Conservation (phyloP, 1,284 basidiomycete species). For the Ceratobasidium sp. region DNA sequence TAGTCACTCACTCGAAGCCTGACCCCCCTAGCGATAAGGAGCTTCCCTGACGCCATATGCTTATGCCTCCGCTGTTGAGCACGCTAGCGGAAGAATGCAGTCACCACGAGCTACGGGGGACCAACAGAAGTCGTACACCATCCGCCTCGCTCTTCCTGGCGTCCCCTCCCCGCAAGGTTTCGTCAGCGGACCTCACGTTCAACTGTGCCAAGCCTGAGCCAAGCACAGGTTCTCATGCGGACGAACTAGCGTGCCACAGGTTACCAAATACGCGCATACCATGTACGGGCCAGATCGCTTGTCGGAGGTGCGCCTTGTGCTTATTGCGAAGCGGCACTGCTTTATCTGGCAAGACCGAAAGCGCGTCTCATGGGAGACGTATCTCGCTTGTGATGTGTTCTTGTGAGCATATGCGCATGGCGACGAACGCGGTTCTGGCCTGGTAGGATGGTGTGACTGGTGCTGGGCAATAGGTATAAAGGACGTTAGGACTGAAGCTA, state of each 20-base stretch:
- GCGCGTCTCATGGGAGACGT: constrained; percentile 12
- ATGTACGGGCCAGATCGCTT: neutral
- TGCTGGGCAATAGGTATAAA: constrained; percentile 6
- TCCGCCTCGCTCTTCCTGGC: constrained; percentile 8
- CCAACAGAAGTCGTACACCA: constrained; percentile 13
- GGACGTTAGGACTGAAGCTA: neutral
- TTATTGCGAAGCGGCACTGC: constrained; percentile 28
- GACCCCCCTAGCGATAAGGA: neutral
- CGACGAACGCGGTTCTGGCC: neutral
- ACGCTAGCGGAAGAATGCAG: neutral
- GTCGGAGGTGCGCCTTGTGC: neutral
- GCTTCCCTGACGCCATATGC: constrained; percentile 3
- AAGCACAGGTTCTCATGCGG: constrained; percentile 24
- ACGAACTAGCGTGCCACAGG: constrained; percentile 3
- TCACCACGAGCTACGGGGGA: constrained; percentile 36
- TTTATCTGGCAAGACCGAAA: constrained; percentile 1
- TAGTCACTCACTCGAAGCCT: too few species aligned
- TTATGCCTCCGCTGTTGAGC: neutral
- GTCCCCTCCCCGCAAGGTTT: constrained; percentile 8
- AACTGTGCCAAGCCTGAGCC: constrained; percentile 26
- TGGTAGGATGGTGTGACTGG: neutral
- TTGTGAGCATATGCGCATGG: constrained; percentile 27
- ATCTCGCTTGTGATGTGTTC: constrained; percentile 10
- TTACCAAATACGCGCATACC: constrained; percentile 9
- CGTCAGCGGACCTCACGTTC: constrained; percentile 1